Evolutionary conservation across 345 rosid species (phyloP).

Genomic region (Anastatica hierochuntica): DNA sequence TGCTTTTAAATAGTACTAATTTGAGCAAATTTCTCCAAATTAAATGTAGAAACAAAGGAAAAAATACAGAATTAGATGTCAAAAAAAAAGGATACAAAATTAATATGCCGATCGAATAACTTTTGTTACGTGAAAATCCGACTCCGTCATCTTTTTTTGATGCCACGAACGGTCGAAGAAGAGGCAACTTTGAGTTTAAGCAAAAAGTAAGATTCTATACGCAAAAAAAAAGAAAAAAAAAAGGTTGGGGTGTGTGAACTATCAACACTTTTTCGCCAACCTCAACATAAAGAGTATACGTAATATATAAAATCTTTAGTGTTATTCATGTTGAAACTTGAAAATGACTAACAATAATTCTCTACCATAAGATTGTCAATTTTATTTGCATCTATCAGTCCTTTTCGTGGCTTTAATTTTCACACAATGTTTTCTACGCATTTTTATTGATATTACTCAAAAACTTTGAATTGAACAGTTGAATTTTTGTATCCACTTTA

Average conservation of each 20-base stretch:
- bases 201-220: constrained; percentile 15
- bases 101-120: not conserved
- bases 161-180: constrained; percentile 18
- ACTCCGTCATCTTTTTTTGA: constrained; percentile 13
- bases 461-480: no score
- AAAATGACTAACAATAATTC: no score
- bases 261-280: constrained; percentile 7
- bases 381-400: no score
- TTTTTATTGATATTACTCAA: no score
- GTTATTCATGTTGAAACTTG: no score
- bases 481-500: no score
- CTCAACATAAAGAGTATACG: constrained; percentile 9
- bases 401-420: no score
- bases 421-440: no score
- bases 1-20: not conserved
- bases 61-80: no score
- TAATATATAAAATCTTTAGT: not conserved
- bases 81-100: not conserved
- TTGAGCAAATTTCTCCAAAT: no score
- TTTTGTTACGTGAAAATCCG: constrained; percentile 15
- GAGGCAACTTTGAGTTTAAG: constrained; percentile 17
- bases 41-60: no score
- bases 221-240: not conserved
- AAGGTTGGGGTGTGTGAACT: constrained; percentile 8
- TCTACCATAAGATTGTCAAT: no score